phyloP scores from a whole-genome alignment of 257 asterid genomes.

The Petunia secreta region DNA sequence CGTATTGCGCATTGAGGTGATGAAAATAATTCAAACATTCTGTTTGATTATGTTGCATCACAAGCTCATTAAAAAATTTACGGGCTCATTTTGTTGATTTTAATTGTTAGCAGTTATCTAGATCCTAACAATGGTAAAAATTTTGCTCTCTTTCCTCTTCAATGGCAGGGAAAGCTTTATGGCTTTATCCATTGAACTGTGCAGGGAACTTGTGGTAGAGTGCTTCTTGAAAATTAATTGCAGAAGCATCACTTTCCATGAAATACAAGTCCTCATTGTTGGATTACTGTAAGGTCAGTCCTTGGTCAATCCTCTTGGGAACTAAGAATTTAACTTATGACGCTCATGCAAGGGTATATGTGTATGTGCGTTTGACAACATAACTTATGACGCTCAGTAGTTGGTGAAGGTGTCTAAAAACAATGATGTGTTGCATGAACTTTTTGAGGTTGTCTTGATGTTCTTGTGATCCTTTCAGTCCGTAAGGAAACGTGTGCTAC shows the following conservation, averaged over 20 bases:
- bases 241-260: background rate
- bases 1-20: background rate
- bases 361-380: background rate
- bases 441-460: constrained; percentile 1
- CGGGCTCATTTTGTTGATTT: background rate
- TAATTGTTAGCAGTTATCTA: background rate
- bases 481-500: background rate
- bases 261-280: background rate
- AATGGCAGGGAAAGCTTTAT: background rate
- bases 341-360: background rate
- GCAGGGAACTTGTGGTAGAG: background rate
- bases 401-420: background rate
- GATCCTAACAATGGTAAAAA: background rate
- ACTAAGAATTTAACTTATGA: background rate
- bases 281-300: background rate
- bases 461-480: background rate
- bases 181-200: background rate
- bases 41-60: background rate
- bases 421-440: background rate
- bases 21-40: background rate
- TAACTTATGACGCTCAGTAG: background rate
- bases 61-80: background rate
- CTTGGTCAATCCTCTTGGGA: background rate
- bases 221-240: background rate
- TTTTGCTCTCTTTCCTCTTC: background rate